Percentiles rank a stretch among this genome's conserved stretches.
Evolutionary conservation across 2,329 filamentous ascomycete species (phyloP).

Genomic region (Cadophora sp.): DNA sequence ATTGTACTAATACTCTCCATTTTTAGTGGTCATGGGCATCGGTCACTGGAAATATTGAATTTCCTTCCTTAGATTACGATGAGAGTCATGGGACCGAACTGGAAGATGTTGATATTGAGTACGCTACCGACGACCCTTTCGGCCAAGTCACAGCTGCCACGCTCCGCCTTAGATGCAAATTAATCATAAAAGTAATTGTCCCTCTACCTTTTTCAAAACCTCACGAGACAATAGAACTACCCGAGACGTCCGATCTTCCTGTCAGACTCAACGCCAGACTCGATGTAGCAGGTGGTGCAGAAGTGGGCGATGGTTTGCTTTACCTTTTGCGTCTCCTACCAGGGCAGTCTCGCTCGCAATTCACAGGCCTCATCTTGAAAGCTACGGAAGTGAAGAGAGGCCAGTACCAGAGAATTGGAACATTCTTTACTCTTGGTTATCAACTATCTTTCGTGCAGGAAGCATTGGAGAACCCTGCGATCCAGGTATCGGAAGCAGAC

Average conservation of each 20-base stretch:
- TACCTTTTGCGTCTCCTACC: background rate
- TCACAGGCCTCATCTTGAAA: background rate
- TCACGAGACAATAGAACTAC: background rate
- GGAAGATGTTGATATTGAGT: background rate
- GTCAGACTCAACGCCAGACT: background rate
- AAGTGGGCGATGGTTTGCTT: background rate
- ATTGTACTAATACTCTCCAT: background rate
- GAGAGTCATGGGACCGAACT: background rate
- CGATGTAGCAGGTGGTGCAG: background rate
- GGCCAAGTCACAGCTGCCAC: conserved; percentile 1
- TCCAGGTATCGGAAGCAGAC: background rate
- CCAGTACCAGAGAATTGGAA: background rate
- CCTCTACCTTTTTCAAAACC: background rate
- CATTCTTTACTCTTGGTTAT: background rate
- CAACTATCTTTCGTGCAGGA: background rate
- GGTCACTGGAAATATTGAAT: conserved; percentile 10
- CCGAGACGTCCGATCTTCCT: background rate
- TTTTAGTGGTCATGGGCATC: conserved; percentile 30
- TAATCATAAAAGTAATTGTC: background rate
- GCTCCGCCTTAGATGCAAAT: background rate
- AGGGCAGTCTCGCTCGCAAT: background rate
- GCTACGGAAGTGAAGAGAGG: background rate
- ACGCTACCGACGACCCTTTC: background rate
- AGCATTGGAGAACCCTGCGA: background rate
- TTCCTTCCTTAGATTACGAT: background rate